Evolutionary conservation across 805 yeast genomes (phyloP).

Genomic region (Metschnikowia picachoensis): DNA sequence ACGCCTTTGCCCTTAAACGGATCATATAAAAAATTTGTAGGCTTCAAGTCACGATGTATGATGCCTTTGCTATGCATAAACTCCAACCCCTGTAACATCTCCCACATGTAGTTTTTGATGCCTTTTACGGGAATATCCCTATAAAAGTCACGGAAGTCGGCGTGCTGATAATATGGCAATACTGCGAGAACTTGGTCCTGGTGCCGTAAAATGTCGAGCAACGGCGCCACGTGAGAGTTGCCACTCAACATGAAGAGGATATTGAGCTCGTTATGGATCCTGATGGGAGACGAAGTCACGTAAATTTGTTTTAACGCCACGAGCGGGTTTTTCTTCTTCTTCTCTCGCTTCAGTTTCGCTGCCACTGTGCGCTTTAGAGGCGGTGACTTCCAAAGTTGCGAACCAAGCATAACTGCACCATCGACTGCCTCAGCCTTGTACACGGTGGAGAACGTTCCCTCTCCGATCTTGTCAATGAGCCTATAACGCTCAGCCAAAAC

Average conservation of each 20-base stretch:
- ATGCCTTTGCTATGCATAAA: conserved; percentile 48
- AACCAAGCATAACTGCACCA: conserved; percentile 34
- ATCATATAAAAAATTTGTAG: conserved; percentile 67
- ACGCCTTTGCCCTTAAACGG: conserved; percentile 69
- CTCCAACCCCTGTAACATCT: conserved; percentile 69
- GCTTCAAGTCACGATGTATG: conserved; percentile 44
- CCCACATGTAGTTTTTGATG: conserved; percentile 74
- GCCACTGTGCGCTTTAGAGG: conserved; percentile 29
- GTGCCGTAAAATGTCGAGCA: conserved; percentile 79
- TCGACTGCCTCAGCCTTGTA: conserved; percentile 56
- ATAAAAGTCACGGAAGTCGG: conserved; percentile 85
- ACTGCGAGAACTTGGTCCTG: conserved; percentile 94
- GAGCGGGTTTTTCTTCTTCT: conserved; percentile 32
- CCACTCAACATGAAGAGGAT: conserved; percentile 67
- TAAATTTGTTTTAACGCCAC: conserved; percentile 93
- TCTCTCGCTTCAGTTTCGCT: conserved; percentile 18
- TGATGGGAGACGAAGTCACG: conserved; percentile 90
- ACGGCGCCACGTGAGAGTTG: conserved; percentile 75
- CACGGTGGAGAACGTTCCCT: conserved; percentile 63
- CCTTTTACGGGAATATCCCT: conserved; percentile 76
- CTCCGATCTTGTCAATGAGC: conserved; percentile 58
- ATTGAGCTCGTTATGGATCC: conserved; percentile 85
- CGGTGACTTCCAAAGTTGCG: conserved; percentile 44
- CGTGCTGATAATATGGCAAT: conserved; percentile 84
- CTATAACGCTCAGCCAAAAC: conserved; percentile 46